These are phyloP conservation scores for Acanthamoeba quina DNA, from an alignment of 208 protist species.

Conservation along the genomic window DNA sequence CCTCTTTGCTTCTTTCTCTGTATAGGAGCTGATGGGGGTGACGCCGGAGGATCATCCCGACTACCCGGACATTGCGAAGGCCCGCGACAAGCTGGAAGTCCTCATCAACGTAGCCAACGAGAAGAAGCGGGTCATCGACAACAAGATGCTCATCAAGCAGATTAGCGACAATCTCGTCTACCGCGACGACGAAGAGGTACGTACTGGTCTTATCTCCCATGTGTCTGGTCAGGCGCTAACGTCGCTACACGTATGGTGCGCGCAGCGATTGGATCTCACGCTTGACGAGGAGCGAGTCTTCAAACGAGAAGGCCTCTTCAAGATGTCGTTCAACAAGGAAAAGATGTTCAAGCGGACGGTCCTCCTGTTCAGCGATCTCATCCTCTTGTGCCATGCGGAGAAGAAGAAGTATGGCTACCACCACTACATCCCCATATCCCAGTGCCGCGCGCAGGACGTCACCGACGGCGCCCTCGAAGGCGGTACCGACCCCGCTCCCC, in stretches of 20 bases:
- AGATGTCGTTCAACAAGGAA: conserved; percentile 67
- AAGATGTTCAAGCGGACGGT: conserved; percentile 30
- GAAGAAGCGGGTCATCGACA: conserved; percentile 33
- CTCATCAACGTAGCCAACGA: conserved; percentile 59
- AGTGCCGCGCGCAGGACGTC: conserved; percentile 53
- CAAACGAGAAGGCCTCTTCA: conserved; percentile 8
- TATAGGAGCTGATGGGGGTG: neutral
- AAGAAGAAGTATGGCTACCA: conserved; percentile 51
- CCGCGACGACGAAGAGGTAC: conserved; percentile 7
- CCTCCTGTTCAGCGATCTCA: conserved; percentile 59
- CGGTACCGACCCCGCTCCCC: neutral
- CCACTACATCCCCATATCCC: conserved; percentile 2
- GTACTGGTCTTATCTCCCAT: neutral
- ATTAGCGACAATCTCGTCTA: conserved; percentile 33
- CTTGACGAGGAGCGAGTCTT: neutral
- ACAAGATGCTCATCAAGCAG: neutral
- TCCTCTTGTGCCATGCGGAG: conserved; percentile 32
- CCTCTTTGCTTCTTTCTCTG: neutral
- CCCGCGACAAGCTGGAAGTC: neutral
- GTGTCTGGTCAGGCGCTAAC: neutral
- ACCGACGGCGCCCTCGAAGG: conserved; percentile 41
- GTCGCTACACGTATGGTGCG: neutral
- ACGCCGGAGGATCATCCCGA: conserved; percentile 20
- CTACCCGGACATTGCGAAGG: neutral
- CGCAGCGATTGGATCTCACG: conserved; percentile 24